phyloP scores from a whole-genome alignment of 129 eudicot genomes.

The Silybum marianum region DNA sequence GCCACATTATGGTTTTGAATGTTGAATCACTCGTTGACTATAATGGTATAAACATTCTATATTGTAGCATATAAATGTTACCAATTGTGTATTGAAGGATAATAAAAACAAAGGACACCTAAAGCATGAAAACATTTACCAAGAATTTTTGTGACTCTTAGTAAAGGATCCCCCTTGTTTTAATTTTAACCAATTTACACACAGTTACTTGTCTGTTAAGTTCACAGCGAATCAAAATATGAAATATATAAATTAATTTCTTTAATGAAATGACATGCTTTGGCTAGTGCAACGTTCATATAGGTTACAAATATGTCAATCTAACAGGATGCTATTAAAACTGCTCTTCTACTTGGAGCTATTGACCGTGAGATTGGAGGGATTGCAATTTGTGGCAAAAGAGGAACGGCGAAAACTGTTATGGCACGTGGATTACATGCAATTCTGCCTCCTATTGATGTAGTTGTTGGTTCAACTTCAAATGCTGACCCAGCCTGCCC shows the following conservation, averaged over 20 bases:
- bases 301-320: conserved; percentile 20
- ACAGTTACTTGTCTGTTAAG: background rate
- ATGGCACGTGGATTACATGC: conserved; percentile 99
- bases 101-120: background rate
- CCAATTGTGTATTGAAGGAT: background rate
- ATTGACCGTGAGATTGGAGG: conserved; percentile 96
- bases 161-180: too few species aligned
- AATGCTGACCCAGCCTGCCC: conserved; percentile 95
- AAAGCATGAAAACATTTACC: background rate
- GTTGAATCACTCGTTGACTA: background rate
- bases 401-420: conserved; percentile 97
- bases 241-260: background rate
- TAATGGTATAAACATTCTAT: background rate
- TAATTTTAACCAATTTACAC: background rate
- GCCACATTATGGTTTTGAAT: background rate
- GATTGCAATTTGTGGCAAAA: conserved; percentile 86
- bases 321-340: conserved; percentile 90
- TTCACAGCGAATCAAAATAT: background rate
- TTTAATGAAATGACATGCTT: background rate
- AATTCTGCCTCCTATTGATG: conserved; percentile 96
- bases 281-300: conserved; percentile 2
- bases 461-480: conserved; percentile 80
- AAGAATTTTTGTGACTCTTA: background rate
- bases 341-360: conserved; percentile 97
- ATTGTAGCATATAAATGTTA: background rate